Evolutionary conservation across 179 eudicot genomes (phyloP).

Genomic region (Corrigiola litoralis): DNA sequence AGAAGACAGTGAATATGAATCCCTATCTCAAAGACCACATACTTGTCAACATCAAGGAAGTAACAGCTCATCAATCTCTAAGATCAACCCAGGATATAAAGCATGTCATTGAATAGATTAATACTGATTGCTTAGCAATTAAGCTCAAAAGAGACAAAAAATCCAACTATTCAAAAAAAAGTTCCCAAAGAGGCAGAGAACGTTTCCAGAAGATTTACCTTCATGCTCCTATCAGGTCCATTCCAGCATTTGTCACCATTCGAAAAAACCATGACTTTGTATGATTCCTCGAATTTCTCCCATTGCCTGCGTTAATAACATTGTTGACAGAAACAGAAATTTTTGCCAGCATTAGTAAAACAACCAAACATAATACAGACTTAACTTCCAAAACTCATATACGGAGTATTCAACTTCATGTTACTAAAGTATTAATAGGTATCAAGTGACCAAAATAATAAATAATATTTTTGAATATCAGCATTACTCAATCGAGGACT

Average conservation of each 20-base stretch:
- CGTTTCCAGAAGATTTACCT: slow-evolving; percentile 36
- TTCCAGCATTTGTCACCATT: slow-evolving; percentile 98
- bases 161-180: background rate
- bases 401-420: no score
- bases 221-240: slow-evolving; percentile 96
- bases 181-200: background rate
- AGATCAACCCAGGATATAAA: background rate
- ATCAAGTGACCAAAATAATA: no score
- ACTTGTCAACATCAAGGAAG: background rate
- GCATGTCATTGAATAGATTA: background rate
- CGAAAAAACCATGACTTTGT: slow-evolving; percentile 70
- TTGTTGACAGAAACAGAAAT: background rate
- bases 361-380: no score
- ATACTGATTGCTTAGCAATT: background rate
- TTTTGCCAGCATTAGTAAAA: no score
- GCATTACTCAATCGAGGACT: no score
- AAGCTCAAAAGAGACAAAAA: background rate
- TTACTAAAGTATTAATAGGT: no score
- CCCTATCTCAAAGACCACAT: background rate
- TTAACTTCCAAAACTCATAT: no score
- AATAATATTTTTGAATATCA: no score
- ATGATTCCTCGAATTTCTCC: slow-evolving; percentile 89
- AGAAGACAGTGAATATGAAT: slow-evolving; percentile 12
- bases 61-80: background rate
- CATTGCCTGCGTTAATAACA: slow-evolving; percentile 54